phyloP scores from a whole-genome alignment of 139 green algal genomes.

The Picochlorum sp. region DNA sequence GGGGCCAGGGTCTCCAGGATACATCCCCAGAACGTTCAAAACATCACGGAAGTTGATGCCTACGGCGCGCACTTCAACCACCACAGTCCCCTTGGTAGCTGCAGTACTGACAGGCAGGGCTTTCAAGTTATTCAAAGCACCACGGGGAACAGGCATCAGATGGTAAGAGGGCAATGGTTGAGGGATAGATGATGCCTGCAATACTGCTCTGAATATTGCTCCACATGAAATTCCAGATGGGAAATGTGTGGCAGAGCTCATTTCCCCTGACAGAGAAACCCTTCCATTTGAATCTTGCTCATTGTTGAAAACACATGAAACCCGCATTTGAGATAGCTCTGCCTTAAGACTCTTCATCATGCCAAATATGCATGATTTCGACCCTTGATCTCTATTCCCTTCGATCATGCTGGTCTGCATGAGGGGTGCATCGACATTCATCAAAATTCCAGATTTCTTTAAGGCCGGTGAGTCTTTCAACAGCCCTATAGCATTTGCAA shows the following conservation, averaged over 20 bases:
- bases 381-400: not conserved
- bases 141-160: constrained; percentile 32
- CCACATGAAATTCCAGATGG: not conserved
- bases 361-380: not conserved
- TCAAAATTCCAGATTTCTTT: not conserved
- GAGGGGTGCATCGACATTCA: not conserved
- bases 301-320: not conserved
- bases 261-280: not conserved
- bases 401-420: not conserved
- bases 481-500: not conserved
- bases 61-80: constrained; percentile 59
- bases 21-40: constrained; percentile 74
- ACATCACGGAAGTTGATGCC: constrained; percentile 77
- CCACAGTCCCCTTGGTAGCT: constrained; percentile 13
- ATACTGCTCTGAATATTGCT: not conserved
- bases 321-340: not conserved
- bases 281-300: not conserved
- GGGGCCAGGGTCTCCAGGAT: constrained; percentile 76
- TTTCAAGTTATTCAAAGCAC: constrained; percentile 29
- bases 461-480: not conserved
- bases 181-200: constrained; percentile 5
- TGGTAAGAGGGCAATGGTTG: constrained; percentile 19
- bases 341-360: constrained; percentile 4
- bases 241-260: not conserved
- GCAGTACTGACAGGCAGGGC: constrained; percentile 12